phyloP scores from a whole-genome alignment of 2,329 filamentous ascomycete species.

The Cladobotryum protrusum region DNA sequence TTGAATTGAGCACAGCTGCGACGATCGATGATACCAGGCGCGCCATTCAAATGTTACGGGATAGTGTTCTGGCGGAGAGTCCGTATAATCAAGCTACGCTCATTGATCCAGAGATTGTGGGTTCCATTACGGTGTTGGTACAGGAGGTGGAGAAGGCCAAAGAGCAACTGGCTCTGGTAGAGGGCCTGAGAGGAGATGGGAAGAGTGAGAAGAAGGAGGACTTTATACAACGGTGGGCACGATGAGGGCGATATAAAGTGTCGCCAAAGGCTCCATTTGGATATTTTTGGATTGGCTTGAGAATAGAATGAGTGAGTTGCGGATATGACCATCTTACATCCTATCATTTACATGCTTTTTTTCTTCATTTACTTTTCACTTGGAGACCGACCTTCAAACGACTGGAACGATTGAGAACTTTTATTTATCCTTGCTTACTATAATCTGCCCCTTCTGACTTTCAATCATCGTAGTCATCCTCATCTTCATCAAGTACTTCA shows the following conservation, averaged over 20 bases:
- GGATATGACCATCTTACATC: too few relatives aligned
- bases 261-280: too few relatives aligned
- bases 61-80: constrained; percentile 49
- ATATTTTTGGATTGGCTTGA: too few relatives aligned
- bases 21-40: constrained; percentile 42
- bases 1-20: constrained; percentile 37
- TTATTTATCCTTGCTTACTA: too few relatives aligned
- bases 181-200: constrained; percentile 29
- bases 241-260: not conserved
- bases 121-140: constrained; percentile 40
- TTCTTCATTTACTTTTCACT: too few relatives aligned
- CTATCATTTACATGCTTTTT: too few relatives aligned
- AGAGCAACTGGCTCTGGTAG: constrained; percentile 32
- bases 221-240: constrained; percentile 33
- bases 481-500: too few relatives aligned
- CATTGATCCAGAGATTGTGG: constrained; percentile 47
- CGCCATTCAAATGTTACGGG: constrained; percentile 43
- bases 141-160: constrained; percentile 39
- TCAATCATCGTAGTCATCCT: too few relatives aligned
- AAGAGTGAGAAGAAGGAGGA: constrained; percentile 45
- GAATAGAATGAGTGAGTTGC: too few relatives aligned
- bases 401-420: too few relatives aligned
- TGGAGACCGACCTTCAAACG: too few relatives aligned
- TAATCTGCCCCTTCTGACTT: too few relatives aligned
- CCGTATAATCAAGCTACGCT: constrained; percentile 42